Evolutionary conservation across 2,329 filamentous ascomycete species (phyloP).

Genomic region (Talaromyces sp.): DNA sequence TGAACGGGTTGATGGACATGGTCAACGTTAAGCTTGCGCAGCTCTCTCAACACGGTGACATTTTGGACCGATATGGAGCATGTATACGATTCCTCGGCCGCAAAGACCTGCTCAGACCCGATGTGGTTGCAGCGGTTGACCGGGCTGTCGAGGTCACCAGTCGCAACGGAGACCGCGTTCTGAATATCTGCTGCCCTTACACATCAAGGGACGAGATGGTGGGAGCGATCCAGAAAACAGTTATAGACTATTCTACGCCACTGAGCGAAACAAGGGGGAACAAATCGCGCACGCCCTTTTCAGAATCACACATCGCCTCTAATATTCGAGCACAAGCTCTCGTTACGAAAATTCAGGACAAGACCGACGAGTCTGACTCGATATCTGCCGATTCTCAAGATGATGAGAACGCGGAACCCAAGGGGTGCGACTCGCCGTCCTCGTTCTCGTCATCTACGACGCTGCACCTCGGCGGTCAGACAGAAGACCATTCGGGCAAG

Average conservation of each 20-base stretch:
- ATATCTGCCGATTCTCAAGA: conserved; percentile 36
- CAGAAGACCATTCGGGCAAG: conserved; percentile 29
- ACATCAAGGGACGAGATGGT: conserved; percentile 95
- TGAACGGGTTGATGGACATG: conserved; percentile 95
- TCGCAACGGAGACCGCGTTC: conserved; percentile 70
- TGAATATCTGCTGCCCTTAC: conserved; percentile 98
- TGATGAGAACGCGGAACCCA: conserved; percentile 32
- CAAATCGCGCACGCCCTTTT: conserved; percentile 63
- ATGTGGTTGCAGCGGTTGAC: conserved; percentile 85
- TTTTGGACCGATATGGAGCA: conserved; percentile 89
- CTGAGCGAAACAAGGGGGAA: conserved; percentile 43
- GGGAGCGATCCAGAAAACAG: conserved; percentile 78
- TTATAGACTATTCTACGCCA: conserved; percentile 77
- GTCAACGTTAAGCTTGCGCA: conserved; percentile 92
- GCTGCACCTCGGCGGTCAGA: conserved; percentile 36
- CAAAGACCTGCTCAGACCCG: conserved; percentile 73
- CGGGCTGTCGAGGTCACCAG: conserved; percentile 80
- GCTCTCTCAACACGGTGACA: conserved; percentile 84
- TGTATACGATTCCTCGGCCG: conserved; percentile 81
- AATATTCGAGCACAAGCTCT: conserved; percentile 68
- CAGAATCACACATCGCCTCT: conserved; percentile 78
- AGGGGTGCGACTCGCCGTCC: conserved; percentile 28
- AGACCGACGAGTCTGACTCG: conserved; percentile 45
- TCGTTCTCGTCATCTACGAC: conserved; percentile 45
- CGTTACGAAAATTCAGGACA: conserved; percentile 25